These are phyloP conservation scores for Prunus padus DNA, from an alignment of 306 rosid species.

Conservation along the genomic window DNA sequence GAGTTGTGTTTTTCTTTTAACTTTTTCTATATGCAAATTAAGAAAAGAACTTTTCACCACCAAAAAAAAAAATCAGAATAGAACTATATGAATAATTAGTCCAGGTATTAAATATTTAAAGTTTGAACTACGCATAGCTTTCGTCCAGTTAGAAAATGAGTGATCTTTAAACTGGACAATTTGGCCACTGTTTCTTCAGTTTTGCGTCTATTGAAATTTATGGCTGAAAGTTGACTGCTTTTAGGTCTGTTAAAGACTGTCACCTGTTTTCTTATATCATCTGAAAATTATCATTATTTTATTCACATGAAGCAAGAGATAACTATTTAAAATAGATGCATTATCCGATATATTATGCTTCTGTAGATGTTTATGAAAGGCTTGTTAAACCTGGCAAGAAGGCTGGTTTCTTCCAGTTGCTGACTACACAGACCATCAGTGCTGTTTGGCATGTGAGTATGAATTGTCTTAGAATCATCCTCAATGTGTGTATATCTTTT, in stretches of 20 bases:
- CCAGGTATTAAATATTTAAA: not conserved
- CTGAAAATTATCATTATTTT: not conserved
- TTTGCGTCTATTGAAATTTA: not conserved
- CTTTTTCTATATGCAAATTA: not conserved
- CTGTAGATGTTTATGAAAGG: slow-evolving; percentile 90
- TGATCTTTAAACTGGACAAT: not conserved
- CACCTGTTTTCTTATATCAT: not conserved
- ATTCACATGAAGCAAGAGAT: slow-evolving; percentile 1
- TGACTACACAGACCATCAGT: slow-evolving; percentile 91
- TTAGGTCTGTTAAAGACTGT: not conserved
- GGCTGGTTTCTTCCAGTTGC: slow-evolving; percentile 93
- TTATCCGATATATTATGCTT: slow-evolving; percentile 28
- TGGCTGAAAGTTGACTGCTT: not conserved
- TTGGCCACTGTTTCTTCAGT: not conserved
- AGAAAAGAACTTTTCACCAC: not conserved
- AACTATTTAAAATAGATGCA: slow-evolving; percentile 19
- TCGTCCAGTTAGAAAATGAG: not conserved
- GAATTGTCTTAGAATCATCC: slow-evolving; percentile 10
- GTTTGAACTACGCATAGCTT: not conserved
- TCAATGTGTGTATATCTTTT: not conserved
- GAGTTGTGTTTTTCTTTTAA: not conserved
- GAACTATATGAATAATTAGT: not conserved
- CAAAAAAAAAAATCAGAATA: not conserved
- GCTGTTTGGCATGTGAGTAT: slow-evolving; percentile 99
- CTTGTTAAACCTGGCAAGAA: slow-evolving; percentile 75